phyloP scores from a whole-genome alignment of 78 protist species.

The Kipferlia bialata region DNA sequence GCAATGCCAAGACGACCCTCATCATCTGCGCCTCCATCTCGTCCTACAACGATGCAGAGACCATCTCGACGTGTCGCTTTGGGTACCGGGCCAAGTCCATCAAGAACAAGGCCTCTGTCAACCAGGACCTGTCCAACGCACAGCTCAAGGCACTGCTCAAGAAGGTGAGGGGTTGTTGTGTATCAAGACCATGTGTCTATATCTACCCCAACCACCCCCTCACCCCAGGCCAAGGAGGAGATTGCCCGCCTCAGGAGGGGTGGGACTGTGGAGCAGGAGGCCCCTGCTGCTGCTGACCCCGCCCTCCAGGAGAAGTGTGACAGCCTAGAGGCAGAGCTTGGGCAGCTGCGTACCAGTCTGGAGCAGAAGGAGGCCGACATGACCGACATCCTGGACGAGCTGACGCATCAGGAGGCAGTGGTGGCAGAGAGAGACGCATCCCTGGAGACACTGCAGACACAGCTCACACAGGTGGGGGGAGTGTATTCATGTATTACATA shows the following conservation, averaged over 20 bases:
- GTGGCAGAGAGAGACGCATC: neutral
- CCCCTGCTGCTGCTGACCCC: neutral
- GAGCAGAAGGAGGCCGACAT: neutral
- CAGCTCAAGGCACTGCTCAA: constrained; percentile 32
- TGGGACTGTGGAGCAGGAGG: too few species aligned
- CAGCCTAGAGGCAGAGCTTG: neutral
- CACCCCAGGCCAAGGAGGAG: constrained; percentile 10
- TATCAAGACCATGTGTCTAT: too few species aligned
- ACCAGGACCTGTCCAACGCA: constrained; percentile 42
- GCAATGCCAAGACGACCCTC: constrained; percentile 43
- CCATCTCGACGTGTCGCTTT: constrained; percentile 25
- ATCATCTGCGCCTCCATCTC: constrained; percentile 12
- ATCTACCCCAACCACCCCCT: too few species aligned
- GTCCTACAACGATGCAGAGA: constrained; percentile 27
- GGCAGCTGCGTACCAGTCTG: neutral
- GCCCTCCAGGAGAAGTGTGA: neutral
- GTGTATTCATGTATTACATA: too few species aligned
- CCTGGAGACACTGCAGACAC: neutral
- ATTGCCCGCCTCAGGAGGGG: constrained; percentile 3
- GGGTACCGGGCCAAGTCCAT: constrained; percentile 54
- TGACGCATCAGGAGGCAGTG: neutral
- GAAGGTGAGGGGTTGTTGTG: too few species aligned
- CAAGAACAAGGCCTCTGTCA: constrained; percentile 61
- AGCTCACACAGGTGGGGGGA: neutral
- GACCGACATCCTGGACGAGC: neutral